A percentile compares a stretch with the other conserved stretches of the same genome.
phyloP scores from a whole-genome alignment of 148 eudicot species.

The Heliosperma pusillum region DNA sequence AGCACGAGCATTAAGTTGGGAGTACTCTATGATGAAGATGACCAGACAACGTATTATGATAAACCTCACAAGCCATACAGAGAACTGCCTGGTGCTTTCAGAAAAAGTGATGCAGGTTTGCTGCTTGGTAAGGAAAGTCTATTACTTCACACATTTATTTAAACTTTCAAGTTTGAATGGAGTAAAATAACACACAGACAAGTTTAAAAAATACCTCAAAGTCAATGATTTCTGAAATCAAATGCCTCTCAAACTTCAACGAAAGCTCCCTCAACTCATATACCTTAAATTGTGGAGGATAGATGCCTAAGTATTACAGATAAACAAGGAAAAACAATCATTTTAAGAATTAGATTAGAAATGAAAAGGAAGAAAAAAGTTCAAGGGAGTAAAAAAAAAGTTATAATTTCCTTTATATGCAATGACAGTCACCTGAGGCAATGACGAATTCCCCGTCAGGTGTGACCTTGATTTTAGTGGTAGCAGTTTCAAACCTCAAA shows the following conservation, averaged over 20 bases:
- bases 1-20: too few species aligned
- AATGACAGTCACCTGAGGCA: conserved; percentile 64
- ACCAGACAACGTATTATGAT: too few species aligned
- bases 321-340: not conserved
- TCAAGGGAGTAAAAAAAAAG: not conserved
- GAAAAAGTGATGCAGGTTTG: not conserved
- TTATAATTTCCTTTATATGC: not conserved
- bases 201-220: conserved; percentile 53
- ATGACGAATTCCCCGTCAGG: conserved; percentile 92
- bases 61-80: not conserved
- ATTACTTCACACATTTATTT: not conserved
- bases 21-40: too few species aligned
- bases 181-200: not conserved
- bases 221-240: conserved; percentile 77
- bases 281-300: conserved; percentile 95
- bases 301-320: conserved; percentile 53
- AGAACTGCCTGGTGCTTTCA: not conserved
- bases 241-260: conserved; percentile 91
- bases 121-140: not conserved
- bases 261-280: conserved; percentile 81
- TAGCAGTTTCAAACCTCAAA: conserved; percentile 84
- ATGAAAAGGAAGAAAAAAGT: not conserved
- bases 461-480: conserved; percentile 81
- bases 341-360: not conserved
- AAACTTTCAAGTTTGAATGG: not conserved